These are phyloP conservation scores for Plasmodium berghei DNA, from an alignment of 169 alveolate genomes.

Conservation along the genomic window DNA sequence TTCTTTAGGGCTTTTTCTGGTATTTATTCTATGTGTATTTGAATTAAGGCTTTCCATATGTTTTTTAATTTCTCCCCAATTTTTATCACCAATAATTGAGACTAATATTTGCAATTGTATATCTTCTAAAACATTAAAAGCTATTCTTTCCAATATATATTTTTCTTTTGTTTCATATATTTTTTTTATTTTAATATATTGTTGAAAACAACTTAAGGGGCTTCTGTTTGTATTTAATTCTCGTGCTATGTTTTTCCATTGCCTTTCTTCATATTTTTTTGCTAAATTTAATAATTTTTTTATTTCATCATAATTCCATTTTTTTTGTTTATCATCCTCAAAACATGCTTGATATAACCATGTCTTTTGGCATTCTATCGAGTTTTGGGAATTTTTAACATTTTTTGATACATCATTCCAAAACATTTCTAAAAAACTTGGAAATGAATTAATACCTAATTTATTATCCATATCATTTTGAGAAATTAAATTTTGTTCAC, in stretches of 20 bases:
- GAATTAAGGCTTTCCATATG: slow-evolving; percentile 68
- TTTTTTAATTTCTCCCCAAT: slow-evolving; percentile 47
- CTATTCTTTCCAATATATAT: slow-evolving; percentile 57
- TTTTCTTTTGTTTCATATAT: slow-evolving; percentile 35
- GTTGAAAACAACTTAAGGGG: slow-evolving; percentile 55
- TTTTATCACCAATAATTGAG: slow-evolving; percentile 63
- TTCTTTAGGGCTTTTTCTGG: neutral
- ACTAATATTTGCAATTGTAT: slow-evolving; percentile 70
- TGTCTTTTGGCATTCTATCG: slow-evolving; percentile 53
- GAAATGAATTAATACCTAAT: neutral
- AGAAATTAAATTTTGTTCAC: neutral
- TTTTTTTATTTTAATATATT: slow-evolving; percentile 64
- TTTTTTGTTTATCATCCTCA: slow-evolving; percentile 61
- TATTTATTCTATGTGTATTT: slow-evolving; percentile 25
- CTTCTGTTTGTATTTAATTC: slow-evolving; percentile 72
- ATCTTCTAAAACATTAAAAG: slow-evolving; percentile 69
- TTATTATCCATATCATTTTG: neutral
- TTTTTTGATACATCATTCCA: slow-evolving; percentile 50
- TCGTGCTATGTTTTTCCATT: slow-evolving; percentile 65
- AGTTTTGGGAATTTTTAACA: slow-evolving; percentile 7
- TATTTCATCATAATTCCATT: slow-evolving; percentile 57
- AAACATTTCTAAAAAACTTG: slow-evolving; percentile 25
- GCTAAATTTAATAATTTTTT: slow-evolving; percentile 34
- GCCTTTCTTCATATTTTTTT: slow-evolving; percentile 37
- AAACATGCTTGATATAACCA: slow-evolving; percentile 71